Base-by-base conservation (phyloP, 2,329 filamentous ascomycete species). In the Diaporthe sp. region DNA sequence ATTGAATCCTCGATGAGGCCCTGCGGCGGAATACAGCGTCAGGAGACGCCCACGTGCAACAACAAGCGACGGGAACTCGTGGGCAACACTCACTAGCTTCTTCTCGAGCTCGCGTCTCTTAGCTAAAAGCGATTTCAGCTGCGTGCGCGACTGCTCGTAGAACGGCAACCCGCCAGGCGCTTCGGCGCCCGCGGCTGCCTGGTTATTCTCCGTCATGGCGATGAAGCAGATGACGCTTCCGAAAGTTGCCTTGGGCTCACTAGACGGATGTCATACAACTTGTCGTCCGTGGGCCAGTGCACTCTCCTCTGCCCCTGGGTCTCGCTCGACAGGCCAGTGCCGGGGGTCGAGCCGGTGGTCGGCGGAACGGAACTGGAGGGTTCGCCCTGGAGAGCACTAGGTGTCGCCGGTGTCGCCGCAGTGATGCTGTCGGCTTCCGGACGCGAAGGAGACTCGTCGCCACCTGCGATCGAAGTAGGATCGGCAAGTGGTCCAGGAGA, bases 1-100 rank as follows among this genome's bases (percentile, higher is more conserved):
- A 99, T 98, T 78, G 91, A 90, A 68, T 98, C 94, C 87, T 99
- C 97, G 75, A 79, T 77, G 10, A 72, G 62, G 25, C 77, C 75
- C 81, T 82, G 75, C 76, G 22, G 39, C 25, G n/a, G 2, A 42
- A 13, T 22, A 15, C 22, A 8, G 4, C 3, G 22, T 49, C 55
- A 17, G 34, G 9, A 10, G 22, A 65, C n/a, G 70, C 39, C 39
- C 25, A 31, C 9, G 34, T 17, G 22, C 37, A n/a, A 39, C 8
- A 31, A 31, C 4, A 28, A 22, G 37, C 28, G 31, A 28, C 4
- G 17, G 28, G 42, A 5, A 19, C 6, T 46, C 12, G 25, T 2
- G 3, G 42, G 58, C 25, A 49, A 61, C 37, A 70, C 78, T 74
- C 42, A 84, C 83, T 71, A 84, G 75, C 39, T 80, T 81, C 73